phyloP scores from a whole-genome alignment of 164 flowering plant genomes.

The Macadamia tetraphylla region DNA sequence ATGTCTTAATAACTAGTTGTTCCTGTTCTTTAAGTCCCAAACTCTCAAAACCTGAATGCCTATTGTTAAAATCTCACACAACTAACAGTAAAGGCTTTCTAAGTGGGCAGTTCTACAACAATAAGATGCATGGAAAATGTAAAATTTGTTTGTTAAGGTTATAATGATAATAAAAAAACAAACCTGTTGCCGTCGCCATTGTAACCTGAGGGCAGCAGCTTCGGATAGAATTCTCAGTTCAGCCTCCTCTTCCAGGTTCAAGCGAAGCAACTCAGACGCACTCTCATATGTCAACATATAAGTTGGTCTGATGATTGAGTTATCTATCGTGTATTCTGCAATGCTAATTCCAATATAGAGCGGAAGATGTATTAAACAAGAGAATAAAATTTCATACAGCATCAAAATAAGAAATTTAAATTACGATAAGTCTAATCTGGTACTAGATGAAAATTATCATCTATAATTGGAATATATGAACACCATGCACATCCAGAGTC shows the following conservation, averaged over 20 bases:
- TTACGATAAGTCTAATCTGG: background rate
- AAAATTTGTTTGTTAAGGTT: too few relatives aligned
- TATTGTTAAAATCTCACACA: background rate
- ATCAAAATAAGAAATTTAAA: background rate
- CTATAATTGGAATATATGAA: background rate
- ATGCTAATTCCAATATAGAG: slow-evolving; percentile 44
- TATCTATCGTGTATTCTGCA: slow-evolving; percentile 78
- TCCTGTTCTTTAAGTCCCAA: background rate
- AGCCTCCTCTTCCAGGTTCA: slow-evolving; percentile 84
- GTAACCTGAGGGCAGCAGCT: slow-evolving; percentile 71
- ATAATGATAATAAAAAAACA: background rate
- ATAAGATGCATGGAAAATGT: too few relatives aligned
- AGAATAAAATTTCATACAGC: slow-evolving; percentile 5
- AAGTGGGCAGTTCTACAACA: background rate
- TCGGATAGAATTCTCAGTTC: slow-evolving; percentile 73
- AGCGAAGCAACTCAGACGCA: slow-evolving; percentile 82
- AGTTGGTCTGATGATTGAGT: slow-evolving; percentile 78
- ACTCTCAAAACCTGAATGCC: background rate
- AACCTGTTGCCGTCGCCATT: slow-evolving; percentile 91
- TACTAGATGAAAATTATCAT: background rate
- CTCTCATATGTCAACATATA: slow-evolving; percentile 97
- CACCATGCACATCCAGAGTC: background rate
- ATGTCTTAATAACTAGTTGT: too few relatives aligned
- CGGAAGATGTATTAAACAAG: slow-evolving; percentile 6
- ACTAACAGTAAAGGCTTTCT: background rate